phyloP scores from a whole-genome alignment of 108 stramenopile genomes.

The Conticribra weissflogii region DNA sequence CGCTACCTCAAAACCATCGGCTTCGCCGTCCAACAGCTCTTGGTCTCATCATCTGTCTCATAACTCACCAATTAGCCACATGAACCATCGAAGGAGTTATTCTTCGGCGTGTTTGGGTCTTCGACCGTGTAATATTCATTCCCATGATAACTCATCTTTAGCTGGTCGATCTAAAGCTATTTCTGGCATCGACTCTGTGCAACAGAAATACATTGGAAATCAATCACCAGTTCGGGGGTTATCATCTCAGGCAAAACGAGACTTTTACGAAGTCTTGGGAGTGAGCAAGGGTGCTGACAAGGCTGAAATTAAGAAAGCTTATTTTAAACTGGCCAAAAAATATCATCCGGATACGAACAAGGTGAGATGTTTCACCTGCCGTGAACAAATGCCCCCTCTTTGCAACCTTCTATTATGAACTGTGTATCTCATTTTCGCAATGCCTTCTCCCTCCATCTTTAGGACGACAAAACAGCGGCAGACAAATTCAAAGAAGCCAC shows the following conservation, averaged over 20 bases:
- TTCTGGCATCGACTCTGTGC: too few species aligned
- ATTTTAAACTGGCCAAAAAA: constrained; percentile 94
- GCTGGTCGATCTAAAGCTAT: too few species aligned
- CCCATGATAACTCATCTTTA: too few species aligned
- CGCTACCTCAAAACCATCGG: background rate
- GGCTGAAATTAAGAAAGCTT: constrained; percentile 90
- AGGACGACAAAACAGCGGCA: constrained; percentile 69
- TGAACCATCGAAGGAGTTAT: background rate
- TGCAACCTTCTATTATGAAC: too few species aligned
- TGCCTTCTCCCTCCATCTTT: background rate
- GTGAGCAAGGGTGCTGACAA: constrained; percentile 80
- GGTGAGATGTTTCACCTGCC: too few species aligned
- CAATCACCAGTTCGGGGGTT: constrained; percentile 17
- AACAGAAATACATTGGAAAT: background rate
- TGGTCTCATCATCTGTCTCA: background rate
- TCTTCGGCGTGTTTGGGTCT: background rate
- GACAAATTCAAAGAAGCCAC: constrained; percentile 92
- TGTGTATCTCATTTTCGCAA: constrained; percentile 25
- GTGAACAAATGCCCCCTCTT: too few species aligned
- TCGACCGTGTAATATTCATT: background rate
- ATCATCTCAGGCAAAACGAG: constrained; percentile 79
- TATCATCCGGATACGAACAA: constrained; percentile 96
- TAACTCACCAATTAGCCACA: background rate
- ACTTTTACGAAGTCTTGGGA: constrained; percentile 95
- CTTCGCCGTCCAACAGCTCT: background rate